Percentiles rank a stretch among this genome's conserved stretches.
Conservation (phyloP, 352 stramenopile genomes). For the Phytophthora nicotianae region DNA sequence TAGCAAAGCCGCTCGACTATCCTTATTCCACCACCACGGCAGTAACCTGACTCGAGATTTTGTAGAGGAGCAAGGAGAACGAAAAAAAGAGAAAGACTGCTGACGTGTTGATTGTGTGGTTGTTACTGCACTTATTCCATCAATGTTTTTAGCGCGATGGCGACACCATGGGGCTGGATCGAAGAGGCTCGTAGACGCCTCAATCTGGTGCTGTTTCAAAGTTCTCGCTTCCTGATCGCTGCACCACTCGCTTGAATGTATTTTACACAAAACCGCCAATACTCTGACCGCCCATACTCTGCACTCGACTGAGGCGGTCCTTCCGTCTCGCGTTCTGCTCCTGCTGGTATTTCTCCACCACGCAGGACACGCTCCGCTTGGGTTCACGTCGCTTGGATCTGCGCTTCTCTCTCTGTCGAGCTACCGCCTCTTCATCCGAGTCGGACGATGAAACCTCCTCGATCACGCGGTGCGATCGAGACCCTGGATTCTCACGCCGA, state of each 20-base stretch:
- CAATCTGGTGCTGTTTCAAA: conserved; percentile 12
- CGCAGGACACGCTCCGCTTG: conserved; percentile 36
- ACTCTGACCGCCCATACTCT: conserved; percentile 38
- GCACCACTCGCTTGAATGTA: conserved; percentile 26
- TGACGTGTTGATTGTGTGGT: conserved; percentile 26
- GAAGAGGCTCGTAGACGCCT: conserved; percentile 1
- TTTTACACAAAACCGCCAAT: conserved; percentile 62
- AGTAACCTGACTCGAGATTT: background rate
- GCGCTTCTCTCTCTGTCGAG: conserved; percentile 27
- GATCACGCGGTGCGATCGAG: conserved; percentile 32
- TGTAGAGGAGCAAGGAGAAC: background rate
- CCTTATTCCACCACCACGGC: background rate
- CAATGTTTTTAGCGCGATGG: conserved; percentile 20
- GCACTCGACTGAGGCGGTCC: conserved; percentile 51
- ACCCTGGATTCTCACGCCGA: conserved; percentile 46
- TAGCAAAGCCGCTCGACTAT: conserved; percentile 6
- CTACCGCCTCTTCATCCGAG: conserved; percentile 49
- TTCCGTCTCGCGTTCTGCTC: conserved; percentile 58
- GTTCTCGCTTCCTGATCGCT: conserved; percentile 21
- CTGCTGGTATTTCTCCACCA: conserved; percentile 59
- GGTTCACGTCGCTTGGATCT: conserved; percentile 37
- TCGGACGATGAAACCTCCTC: conserved; percentile 54
- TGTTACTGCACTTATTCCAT: conserved; percentile 38
- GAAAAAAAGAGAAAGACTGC: conserved; percentile 5
- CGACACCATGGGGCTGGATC: too few species aligned